phyloP scores from a whole-genome alignment of 371 early-diverging fungal species.

The Coemansia sp. region DNA sequence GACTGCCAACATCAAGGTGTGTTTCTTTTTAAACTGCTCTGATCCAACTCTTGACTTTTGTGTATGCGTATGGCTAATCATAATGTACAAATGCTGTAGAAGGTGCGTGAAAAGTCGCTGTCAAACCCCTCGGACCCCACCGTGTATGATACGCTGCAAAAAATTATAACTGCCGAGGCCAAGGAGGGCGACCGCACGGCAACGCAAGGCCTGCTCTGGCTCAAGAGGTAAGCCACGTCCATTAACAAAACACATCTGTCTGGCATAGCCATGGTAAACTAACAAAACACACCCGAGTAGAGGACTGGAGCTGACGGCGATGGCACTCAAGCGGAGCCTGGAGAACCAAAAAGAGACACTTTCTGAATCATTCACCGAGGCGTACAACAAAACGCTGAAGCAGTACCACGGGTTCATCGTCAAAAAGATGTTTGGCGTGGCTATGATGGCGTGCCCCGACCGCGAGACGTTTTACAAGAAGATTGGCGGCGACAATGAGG shows the following conservation, averaged over 20 bases:
- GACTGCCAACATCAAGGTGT: constrained; percentile 81
- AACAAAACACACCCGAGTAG: constrained; percentile 38
- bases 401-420: constrained; percentile 82
- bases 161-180: constrained; percentile 72
- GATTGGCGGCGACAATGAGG: constrained; percentile 66
- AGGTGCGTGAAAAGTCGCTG: constrained; percentile 70
- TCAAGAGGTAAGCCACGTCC: constrained; percentile 53
- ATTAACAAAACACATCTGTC: neutral
- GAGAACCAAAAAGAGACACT: constrained; percentile 75
- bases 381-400: constrained; percentile 77
- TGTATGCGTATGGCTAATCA: neutral
- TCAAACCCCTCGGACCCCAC: constrained; percentile 57
- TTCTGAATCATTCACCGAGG: constrained; percentile 73
- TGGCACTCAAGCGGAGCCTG: constrained; percentile 71
- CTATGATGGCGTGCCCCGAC: constrained; percentile 93
- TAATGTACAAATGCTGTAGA: constrained; percentile 54
- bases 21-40: too few relatives aligned
- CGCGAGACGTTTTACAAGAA: constrained; percentile 84
- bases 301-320: constrained; percentile 85
- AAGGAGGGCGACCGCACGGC: constrained; percentile 74
- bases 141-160: constrained; percentile 76
- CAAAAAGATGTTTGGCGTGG: constrained; percentile 80
- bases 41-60: too few relatives aligned
- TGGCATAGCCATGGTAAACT: neutral
- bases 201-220: constrained; percentile 91